Base-by-base conservation (phyloP, 2,329 filamentous ascomycete species). In the Colletotrichum somersetense region DNA sequence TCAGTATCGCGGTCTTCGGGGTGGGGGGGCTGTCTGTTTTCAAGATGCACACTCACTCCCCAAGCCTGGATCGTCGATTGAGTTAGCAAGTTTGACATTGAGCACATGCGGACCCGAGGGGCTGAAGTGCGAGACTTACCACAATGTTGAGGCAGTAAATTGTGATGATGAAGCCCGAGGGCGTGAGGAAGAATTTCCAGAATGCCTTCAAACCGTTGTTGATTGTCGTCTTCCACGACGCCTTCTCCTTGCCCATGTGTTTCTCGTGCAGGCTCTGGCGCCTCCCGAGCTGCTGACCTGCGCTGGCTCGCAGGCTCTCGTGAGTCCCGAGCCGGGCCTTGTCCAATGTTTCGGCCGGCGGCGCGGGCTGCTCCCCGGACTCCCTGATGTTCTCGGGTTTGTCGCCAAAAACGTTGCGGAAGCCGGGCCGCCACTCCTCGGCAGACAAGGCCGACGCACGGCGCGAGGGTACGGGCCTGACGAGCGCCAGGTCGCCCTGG, bases 81-180 rank as follows among this genome's bases (percentile, higher is more conserved):
- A 33, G 23, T 72, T 40, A 72, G 70, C 30, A 20, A 14, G 18
- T 7, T n/a, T 46, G 16, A n/a, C 18, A 0, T 30, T 5, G 5
- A 42, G n/a, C 26, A 57, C 30, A 7, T 10, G 14, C 48, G 2
- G 11, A 1, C 44, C 18, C 18, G 23, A n/a, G 14, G 16, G 6
- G 23, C 3, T 1, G 6, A 5, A 1, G 3, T 2, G 35, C 8
- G 10, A 4, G 3, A 75, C 77, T 14, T 71, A 79, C 78, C 23
- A 79, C 78, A 67, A 79, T 77, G 67, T 79, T 79, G 0, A 79
- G 62, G 48, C 75, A 75, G 66, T 79, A 79, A 5, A 79, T 76
- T 16, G 75, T 78, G 38, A 79, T 79, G 64, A 78, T 56, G 52
- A 79, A 78, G 0, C 78, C 77, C 1, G 76, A 74, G 0, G 75